A percentile compares a stretch with the other conserved stretches of the same genome.
phyloP scores from a whole-genome alignment of 352 stramenopile species.

The Phytophthora pinifolia region DNA sequence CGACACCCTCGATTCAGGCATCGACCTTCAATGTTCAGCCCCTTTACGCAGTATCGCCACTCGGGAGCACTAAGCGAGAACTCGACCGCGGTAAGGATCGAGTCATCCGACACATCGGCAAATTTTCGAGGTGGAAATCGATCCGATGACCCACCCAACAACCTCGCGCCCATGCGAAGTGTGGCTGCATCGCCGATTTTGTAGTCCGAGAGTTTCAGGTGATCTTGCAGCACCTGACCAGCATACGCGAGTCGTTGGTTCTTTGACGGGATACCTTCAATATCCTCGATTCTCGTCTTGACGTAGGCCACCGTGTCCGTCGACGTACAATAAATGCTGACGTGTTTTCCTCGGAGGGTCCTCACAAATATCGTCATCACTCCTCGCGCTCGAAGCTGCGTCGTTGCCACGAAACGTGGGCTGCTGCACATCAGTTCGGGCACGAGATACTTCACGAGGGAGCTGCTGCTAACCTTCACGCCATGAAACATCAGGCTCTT shows the following conservation, averaged over 20 bases:
- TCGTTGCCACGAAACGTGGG: slow-evolving; percentile 9
- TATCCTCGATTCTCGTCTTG: slow-evolving; percentile 8
- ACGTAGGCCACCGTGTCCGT: not conserved
- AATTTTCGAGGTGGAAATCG: not conserved
- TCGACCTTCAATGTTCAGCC: slow-evolving; percentile 36
- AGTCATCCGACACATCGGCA: slow-evolving; percentile 7
- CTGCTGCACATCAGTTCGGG: slow-evolving; percentile 4
- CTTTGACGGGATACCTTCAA: slow-evolving; percentile 3
- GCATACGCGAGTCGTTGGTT: slow-evolving; percentile 11
- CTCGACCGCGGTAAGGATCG: slow-evolving; percentile 10
- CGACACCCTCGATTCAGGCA: slow-evolving; percentile 17
- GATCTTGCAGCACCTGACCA: slow-evolving; percentile 14
- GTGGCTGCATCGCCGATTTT: not conserved
- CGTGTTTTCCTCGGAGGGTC: not conserved
- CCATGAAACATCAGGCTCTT: slow-evolving; percentile 3
- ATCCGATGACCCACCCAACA: not conserved
- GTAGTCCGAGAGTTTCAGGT: slow-evolving; percentile 1
- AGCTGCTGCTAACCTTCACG: not conserved
- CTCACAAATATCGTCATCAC: slow-evolving; percentile 2
- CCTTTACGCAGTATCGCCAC: slow-evolving; percentile 19
- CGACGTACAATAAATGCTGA: not conserved
- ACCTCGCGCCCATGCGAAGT: not conserved
- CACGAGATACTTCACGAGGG: slow-evolving; percentile 3
- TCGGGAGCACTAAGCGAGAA: slow-evolving; percentile 11
- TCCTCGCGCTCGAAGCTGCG: not conserved